Conservation (phyloP, 2,329 filamentous ascomycete genomes). For the Scytalidium sp. region DNA sequence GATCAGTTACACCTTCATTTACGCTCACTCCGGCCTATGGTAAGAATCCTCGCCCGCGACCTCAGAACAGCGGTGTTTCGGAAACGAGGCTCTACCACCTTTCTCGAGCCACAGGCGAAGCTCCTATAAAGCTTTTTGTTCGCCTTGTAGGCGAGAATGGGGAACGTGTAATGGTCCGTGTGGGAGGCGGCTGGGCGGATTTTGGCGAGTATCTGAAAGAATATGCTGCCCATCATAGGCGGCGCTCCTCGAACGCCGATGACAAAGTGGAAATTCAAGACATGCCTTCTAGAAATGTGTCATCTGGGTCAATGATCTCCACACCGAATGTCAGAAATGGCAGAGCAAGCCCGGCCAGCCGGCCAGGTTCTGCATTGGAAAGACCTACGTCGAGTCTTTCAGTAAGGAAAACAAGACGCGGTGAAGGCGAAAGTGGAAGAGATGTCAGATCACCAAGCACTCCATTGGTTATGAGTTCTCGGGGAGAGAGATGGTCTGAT, state of each 20-base stretch:
- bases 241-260: constrained; percentile 42
- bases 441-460: constrained; percentile 4
- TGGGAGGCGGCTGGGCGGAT: constrained; percentile 98
- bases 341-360: constrained; percentile 38
- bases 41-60: constrained; percentile 44
- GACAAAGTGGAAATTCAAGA: constrained; percentile 59
- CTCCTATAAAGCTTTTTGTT: constrained; percentile 92
- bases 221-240: constrained; percentile 87
- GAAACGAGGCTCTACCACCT: constrained; percentile 94
- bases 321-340: constrained; percentile 11
- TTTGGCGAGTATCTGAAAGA: constrained; percentile 91
- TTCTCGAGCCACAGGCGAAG: constrained; percentile 75
- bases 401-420: constrained; percentile 19
- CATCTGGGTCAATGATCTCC: constrained; percentile 13
- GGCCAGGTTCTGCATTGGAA: constrained; percentile 21
- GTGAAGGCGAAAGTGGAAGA: background rate
- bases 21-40: constrained; percentile 61
- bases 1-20: constrained; percentile 64
- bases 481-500: background rate
- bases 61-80: constrained; percentile 48
- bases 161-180: constrained; percentile 95
- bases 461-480: background rate
- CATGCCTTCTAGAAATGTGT: constrained; percentile 35
- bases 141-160: constrained; percentile 85
- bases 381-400: constrained; percentile 22